These are phyloP conservation scores for Senecio squalidus DNA, from an alignment of 140 eudicot genomes.

Conservation along the genomic window DNA sequence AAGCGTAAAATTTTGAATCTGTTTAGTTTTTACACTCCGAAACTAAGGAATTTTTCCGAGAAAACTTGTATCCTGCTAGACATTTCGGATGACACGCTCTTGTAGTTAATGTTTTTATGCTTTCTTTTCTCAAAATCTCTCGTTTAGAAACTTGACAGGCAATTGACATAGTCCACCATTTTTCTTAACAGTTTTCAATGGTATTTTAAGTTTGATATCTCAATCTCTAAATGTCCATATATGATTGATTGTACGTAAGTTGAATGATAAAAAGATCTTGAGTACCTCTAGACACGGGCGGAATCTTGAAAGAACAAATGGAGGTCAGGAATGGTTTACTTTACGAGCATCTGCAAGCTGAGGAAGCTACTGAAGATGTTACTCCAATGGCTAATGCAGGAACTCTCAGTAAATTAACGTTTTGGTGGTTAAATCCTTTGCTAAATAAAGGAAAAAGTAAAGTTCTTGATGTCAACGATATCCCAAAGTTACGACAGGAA, in stretches of 20 bases:
- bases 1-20: too few species aligned
- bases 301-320: slow-evolving; percentile 9
- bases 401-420: slow-evolving; percentile 39
- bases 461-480: slow-evolving; percentile 46
- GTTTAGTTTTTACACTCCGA: too few species aligned
- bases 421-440: slow-evolving; percentile 68
- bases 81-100: slow-evolving; percentile 12
- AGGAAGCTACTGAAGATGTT: slow-evolving; percentile 16
- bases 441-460: slow-evolving; percentile 49
- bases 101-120: slow-evolving; percentile 14
- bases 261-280: slow-evolving; percentile 1
- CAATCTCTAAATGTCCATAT: slow-evolving; percentile 11
- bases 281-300: slow-evolving; percentile 25
- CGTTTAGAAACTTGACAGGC: not conserved
- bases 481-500: slow-evolving; percentile 39
- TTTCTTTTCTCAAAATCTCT: not conserved
- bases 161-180: slow-evolving; percentile 3
- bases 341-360: slow-evolving; percentile 32
- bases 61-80: too few species aligned
- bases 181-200: slow-evolving; percentile 22
- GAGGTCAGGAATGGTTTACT: slow-evolving; percentile 4
- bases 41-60: too few species aligned
- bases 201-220: slow-evolving; percentile 23
- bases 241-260: slow-evolving; percentile 18
- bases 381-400: slow-evolving; percentile 56